A percentile compares a stretch with the other conserved stretches of the same genome.
Conservation (phyloP, 345 rosid genomes). For the Ceriops zippeliana region DNA sequence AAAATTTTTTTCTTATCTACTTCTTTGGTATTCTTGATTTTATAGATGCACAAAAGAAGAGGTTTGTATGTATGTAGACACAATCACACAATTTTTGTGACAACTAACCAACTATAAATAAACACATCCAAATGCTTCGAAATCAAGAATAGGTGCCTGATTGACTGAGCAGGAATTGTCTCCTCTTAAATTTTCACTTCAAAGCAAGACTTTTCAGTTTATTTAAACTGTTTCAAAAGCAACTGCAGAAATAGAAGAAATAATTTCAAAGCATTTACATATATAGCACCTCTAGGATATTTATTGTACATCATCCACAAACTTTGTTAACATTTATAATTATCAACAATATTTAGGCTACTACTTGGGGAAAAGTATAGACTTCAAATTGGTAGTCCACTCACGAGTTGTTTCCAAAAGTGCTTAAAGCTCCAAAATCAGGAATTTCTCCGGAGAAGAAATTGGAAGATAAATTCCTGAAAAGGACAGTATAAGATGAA, state of each 20-base stretch:
- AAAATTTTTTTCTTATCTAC: too few species aligned
- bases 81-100: too few species aligned
- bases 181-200: neutral
- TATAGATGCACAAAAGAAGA: too few species aligned
- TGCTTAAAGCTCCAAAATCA: conserved; percentile 73
- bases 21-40: neutral
- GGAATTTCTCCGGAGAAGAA: conserved; percentile 96
- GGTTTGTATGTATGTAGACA: too few species aligned
- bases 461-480: conserved; percentile 83
- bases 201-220: neutral
- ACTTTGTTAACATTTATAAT: too few species aligned
- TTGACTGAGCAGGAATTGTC: neutral
- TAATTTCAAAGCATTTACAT: too few species aligned
- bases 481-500: conserved; percentile 13
- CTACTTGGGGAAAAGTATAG: neutral
- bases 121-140: too few species aligned
- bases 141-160: too few species aligned
- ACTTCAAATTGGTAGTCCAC: conserved; percentile 21
- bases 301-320: too few species aligned
- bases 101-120: too few species aligned
- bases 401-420: conserved; percentile 73
- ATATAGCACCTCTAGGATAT: too few species aligned
- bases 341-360: neutral
- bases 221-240: neutral
- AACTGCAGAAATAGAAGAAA: neutral